Evolutionary conservation across 768 basidiomycete genomes (phyloP), one percentile per base, ranked within the genome.

Genomic region (Crucibulum laeve): DNA sequence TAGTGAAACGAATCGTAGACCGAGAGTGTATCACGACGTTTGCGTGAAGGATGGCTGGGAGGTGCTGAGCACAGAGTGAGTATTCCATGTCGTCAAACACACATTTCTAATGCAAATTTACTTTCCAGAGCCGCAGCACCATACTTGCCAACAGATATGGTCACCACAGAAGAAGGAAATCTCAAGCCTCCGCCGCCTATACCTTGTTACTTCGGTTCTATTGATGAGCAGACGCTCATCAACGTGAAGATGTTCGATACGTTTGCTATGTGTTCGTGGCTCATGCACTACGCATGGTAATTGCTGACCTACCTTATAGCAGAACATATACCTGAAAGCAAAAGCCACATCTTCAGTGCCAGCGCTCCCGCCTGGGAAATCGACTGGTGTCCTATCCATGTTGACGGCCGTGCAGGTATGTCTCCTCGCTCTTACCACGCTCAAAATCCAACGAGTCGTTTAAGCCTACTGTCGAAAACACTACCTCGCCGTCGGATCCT

Each of bases 351-450:
- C 1, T 85, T 97, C 61, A 89, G 85, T 48, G 85, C 88, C 0
- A 96, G 96, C 4, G 87, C 84, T 2, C 87, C 91, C 0, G 86
- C 90, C n/a, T 91, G 87, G 83, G 90, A 82, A 2, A 56, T 95
- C 25, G 91, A 94, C 51, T 98, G 94, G 94, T 93, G 92, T 60
- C 95, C 96, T 3, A 79, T 84, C 18, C 74, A 85, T 47, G 62
- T 69, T 17, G 65, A 73, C 25, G 80, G 82, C 38, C 71, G 80
- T 28, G 49, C 64, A 38, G 57, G 87, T 87, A 53, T 23, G n/a
- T 24, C 24, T 1, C 40, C 38, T 35, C 11, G 10, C 26, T 30
- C n/a, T 35, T 26, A 42, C 4, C 6, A 11, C 10, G 10, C 28
- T 24, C 17, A 5, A 10, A 41, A 40, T 42, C 25, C 33, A 40